Evolutionary conservation across 2,329 filamentous ascomycete genomes (phyloP).

Genomic region (Lecanicillium sp.): DNA sequence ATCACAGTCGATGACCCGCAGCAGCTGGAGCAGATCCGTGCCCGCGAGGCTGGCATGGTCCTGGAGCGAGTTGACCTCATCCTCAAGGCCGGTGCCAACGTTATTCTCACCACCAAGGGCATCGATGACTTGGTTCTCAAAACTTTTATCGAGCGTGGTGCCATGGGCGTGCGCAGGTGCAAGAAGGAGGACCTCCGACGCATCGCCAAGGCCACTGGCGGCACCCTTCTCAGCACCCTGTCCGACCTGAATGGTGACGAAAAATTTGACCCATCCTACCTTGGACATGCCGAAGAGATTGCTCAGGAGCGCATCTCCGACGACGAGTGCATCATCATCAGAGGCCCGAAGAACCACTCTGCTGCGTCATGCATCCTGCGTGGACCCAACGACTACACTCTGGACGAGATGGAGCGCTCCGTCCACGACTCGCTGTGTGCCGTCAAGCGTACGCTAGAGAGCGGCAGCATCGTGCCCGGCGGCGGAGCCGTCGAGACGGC

Average conservation of each 20-base stretch:
- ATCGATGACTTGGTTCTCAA: conserved; percentile 96
- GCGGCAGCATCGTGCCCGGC: conserved; percentile 91
- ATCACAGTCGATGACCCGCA: conserved; percentile 97
- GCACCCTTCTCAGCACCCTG: conserved; percentile 83
- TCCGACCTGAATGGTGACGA: conserved; percentile 97
- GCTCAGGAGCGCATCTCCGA: conserved; percentile 98
- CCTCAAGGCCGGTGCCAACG: conserved; percentile 92
- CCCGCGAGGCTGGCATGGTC: conserved; percentile 87
- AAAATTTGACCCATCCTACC: conserved; percentile 82
- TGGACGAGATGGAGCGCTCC: conserved; percentile 99
- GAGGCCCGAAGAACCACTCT: conserved; percentile 89
- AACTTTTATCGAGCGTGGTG: conserved; percentile 86
- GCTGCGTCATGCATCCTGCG: conserved; percentile 95
- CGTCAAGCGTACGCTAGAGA: conserved; percentile 94
- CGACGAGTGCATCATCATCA: conserved; percentile 95
- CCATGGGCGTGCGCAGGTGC: conserved; percentile 91
- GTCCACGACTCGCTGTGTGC: conserved; percentile 95
- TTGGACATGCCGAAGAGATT: conserved; percentile 91
- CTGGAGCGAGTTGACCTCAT: conserved; percentile 96
- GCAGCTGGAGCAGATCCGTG: conserved; percentile 93
- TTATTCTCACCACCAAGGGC: conserved; percentile 93
- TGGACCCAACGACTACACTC: conserved; percentile 88
- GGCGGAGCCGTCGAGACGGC: conserved; percentile 98
- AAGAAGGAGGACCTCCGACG: conserved; percentile 97
- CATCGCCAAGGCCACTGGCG: conserved; percentile 93